Evolutionary conservation across 495 filamentous ascomycete genomes (phyloP), one percentile per base, ranked within the genome.

Genomic region (Hamigera avellanea): DNA sequence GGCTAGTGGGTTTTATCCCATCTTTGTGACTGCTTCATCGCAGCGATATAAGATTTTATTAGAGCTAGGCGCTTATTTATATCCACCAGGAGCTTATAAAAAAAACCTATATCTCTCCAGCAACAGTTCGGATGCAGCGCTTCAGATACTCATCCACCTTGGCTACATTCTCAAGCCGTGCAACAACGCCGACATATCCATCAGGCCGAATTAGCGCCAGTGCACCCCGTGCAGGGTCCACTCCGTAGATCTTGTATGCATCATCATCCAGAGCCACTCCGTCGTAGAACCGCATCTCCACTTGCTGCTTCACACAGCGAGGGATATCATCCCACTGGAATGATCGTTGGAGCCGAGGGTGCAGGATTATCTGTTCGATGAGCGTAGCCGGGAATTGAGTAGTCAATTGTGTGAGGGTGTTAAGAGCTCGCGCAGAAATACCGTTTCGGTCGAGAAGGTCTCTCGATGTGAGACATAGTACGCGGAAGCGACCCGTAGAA

Each of bases 251-350:
- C 14, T 61, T 57, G 47, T 85, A 84, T 0, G 77, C 78, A 39
- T 75, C 76, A 51, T 64, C 77, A 51, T 73, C 82, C 9, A 83
- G 64, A 44, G 76, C 76, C 21, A 68, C 62, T 36, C 81, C 83
- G 40, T 78, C 76, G 60, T 76, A 80, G 8, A 79, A 79, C 0
- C 54, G 49, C 43, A 69, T 66, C 42, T 72, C 57, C 13, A 72
- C 67, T 34, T 66, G 73, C 6, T 73, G 62, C 46, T 76, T 75
- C 35, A 80, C 52, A 12, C 76, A 56, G 1, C 56, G 53, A 1
- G 75, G 77, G 8, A 82, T 63, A 36, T 80, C 73, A 8, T 67
- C 45, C 43, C 81, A 63, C 40, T 74, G 69, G 21, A 71, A 67
- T 0, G 69, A 54, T 1, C 37, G 56, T 6, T 69, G 40, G 16